Conservation (phyloP, 495 filamentous ascomycete genomes). For the Margaritispora aquatica region DNA sequence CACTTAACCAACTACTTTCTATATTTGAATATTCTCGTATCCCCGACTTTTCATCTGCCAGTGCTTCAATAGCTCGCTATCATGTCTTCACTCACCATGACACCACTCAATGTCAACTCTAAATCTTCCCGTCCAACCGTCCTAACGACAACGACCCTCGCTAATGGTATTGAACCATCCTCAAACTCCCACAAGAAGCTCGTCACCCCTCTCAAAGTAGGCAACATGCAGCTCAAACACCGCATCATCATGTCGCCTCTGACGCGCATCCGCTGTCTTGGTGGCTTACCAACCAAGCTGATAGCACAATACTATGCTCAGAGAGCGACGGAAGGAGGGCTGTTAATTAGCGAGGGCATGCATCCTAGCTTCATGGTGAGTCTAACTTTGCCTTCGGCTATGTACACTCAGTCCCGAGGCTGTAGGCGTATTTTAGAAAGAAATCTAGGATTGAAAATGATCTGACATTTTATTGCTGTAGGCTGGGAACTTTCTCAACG, state of each 20-base stretch:
- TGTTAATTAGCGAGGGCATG: conserved; percentile 48
- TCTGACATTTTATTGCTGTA: conserved; percentile 14
- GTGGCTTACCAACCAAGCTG: conserved; percentile 17
- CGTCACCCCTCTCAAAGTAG: conserved; percentile 46
- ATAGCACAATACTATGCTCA: conserved; percentile 48
- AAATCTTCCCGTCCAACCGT: not conserved
- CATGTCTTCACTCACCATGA: not conserved
- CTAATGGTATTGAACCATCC: not conserved
- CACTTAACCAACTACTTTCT: too few relatives aligned
- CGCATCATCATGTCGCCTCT: conserved; percentile 50
- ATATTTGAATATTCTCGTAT: too few relatives aligned
- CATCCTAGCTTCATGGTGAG: conserved; percentile 39
- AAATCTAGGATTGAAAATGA: too few relatives aligned
- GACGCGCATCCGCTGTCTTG: conserved; percentile 42
- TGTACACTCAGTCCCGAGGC: too few relatives aligned
- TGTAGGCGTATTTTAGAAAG: not conserved
- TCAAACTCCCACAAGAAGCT: conserved; percentile 24
- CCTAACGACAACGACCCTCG: not conserved
- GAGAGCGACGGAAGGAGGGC: conserved; percentile 43
- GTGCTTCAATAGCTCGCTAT: not conserved
- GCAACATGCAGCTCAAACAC: conserved; percentile 41
- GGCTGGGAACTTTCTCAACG: conserved; percentile 42
- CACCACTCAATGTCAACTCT: not conserved
- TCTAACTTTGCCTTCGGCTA: too few relatives aligned
- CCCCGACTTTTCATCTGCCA: too few relatives aligned